Evolutionary conservation across 2,329 filamentous ascomycete genomes (phyloP).

Genomic region (Decorospora gaudefroyi): DNA sequence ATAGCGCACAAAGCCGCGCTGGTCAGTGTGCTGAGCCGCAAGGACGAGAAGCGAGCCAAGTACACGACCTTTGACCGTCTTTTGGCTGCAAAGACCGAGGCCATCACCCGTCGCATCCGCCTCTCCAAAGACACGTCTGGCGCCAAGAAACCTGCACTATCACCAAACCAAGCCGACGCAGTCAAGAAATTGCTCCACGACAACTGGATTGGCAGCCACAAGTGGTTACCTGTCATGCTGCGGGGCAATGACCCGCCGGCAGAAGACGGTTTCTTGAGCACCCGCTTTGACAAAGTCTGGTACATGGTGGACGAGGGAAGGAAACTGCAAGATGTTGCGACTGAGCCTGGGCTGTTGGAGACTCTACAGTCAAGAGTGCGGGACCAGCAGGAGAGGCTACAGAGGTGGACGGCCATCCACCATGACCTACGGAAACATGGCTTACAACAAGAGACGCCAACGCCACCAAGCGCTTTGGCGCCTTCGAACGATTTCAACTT

Average conservation of each 20-base stretch:
- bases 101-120: slow-evolving; percentile 61
- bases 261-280: slow-evolving; percentile 66
- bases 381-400: slow-evolving; percentile 68
- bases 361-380: slow-evolving; percentile 71
- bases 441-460: not conserved
- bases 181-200: slow-evolving; percentile 66
- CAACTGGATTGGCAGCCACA: slow-evolving; percentile 78
- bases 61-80: slow-evolving; percentile 68
- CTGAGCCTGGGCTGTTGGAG: slow-evolving; percentile 62
- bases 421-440: slow-evolving; percentile 44
- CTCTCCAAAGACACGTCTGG: slow-evolving; percentile 34
- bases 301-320: slow-evolving; percentile 64
- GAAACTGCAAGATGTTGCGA: slow-evolving; percentile 61
- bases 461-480: slow-evolving; percentile 5
- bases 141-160: slow-evolving; percentile 37
- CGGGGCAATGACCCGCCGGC: slow-evolving; percentile 64
- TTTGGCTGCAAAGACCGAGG: slow-evolving; percentile 65
- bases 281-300: slow-evolving; percentile 74
- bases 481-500: slow-evolving; percentile 35
- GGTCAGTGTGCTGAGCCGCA: slow-evolving; percentile 61
- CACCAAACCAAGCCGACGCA: slow-evolving; percentile 35
- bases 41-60: slow-evolving; percentile 61
- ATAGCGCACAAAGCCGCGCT: slow-evolving; percentile 74
- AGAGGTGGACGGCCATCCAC: slow-evolving; percentile 73
- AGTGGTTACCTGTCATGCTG: slow-evolving; percentile 73